These are phyloP conservation scores for Trichoderma virens DNA, from an alignment of 495 filamentous ascomycete species.

Conservation along the genomic window DNA sequence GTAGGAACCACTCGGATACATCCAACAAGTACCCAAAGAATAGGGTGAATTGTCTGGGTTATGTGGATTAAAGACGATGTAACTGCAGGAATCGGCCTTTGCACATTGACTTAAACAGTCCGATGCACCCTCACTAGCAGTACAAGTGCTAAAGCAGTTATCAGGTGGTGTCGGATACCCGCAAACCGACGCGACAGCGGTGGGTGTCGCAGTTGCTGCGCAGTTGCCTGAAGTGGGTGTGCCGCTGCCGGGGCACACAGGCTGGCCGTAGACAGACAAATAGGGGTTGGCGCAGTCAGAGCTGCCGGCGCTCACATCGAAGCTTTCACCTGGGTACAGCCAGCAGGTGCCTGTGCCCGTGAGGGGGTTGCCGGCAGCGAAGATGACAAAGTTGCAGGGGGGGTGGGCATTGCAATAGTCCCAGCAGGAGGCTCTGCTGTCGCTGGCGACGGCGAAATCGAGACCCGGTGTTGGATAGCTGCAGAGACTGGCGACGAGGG, in stretches of 20 bases:
- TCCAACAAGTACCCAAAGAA: slow-evolving; percentile 1
- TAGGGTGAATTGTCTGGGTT: neutral
- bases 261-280: neutral
- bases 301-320: neutral
- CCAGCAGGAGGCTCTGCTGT: neutral
- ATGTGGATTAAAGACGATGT: slow-evolving; percentile 2
- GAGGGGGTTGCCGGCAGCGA: neutral
- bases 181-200: neutral
- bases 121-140: neutral
- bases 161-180: neutral
- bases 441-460: slow-evolving; percentile 1
- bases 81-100: slow-evolving; percentile 1
- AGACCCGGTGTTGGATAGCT: neutral
- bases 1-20: neutral
- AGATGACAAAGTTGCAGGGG: slow-evolving; percentile 7
- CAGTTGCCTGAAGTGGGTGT: neutral
- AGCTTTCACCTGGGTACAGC: slow-evolving; percentile 4
- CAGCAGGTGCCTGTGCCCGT: neutral
- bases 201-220: neutral
- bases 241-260: neutral
- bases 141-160: neutral
- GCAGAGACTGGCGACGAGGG: slow-evolving; percentile 2
- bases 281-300: slow-evolving; percentile 5
- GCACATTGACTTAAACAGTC: slow-evolving; percentile 1
- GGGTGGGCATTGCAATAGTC: neutral